Evolutionary conservation across 371 early-diverging fungal genomes (phyloP).

Genomic region (Mucor velutinosus): DNA sequence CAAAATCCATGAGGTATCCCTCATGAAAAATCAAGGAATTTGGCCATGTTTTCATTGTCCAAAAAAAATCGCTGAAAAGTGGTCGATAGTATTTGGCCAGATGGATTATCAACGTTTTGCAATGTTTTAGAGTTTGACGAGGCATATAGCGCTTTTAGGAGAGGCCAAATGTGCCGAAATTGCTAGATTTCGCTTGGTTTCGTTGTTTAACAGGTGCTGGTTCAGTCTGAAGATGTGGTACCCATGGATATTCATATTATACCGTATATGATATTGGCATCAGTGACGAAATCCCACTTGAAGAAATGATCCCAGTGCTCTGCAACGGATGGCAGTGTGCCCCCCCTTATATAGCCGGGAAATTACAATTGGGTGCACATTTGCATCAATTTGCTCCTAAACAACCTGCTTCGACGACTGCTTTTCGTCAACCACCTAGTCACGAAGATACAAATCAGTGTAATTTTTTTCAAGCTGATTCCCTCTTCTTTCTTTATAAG

Average conservation of each 20-base stretch:
- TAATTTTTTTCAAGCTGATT: conserved; percentile 1
- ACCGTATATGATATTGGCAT: not conserved
- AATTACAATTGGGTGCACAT: not conserved
- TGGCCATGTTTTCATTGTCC: not conserved
- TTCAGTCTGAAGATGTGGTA: not conserved
- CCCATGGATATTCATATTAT: not conserved
- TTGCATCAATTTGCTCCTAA: not conserved
- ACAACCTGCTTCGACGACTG: not conserved
- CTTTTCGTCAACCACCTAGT: not conserved
- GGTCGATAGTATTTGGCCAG: not conserved
- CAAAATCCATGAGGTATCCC: not conserved
- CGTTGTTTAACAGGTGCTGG: not conserved
- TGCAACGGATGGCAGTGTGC: not conserved
- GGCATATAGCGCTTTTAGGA: not conserved
- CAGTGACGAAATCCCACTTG: not conserved
- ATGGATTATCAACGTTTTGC: not conserved
- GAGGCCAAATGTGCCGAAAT: not conserved
- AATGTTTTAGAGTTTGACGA: not conserved
- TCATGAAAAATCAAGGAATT: not conserved
- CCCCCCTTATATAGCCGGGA: not conserved
- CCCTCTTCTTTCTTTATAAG: not conserved
- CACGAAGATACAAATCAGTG: not conserved
- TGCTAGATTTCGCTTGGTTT: not conserved
- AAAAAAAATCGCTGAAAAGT: not conserved
- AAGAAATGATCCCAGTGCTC: not conserved